A percentile compares a stretch with the other conserved stretches of the same genome.
Evolutionary conservation across 2,329 filamentous ascomycete genomes (phyloP).

Genomic region (Cordyceps farinosa): DNA sequence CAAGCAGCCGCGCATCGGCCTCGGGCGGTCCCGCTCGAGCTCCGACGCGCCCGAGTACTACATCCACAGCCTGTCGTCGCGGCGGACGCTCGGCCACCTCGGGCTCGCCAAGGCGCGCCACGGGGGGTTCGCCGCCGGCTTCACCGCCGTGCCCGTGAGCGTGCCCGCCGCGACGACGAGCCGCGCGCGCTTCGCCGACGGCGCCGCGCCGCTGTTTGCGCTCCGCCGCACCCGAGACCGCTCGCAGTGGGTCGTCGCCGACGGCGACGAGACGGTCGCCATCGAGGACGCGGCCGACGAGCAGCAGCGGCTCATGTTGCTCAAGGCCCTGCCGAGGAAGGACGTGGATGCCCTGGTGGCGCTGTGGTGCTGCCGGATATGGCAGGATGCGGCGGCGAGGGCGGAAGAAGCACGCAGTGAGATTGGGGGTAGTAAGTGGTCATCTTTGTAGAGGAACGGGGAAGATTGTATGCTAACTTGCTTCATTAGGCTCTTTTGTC

Average conservation of each 20-base stretch:
- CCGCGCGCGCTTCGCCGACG: background rate
- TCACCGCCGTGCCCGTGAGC: background rate
- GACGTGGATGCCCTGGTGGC: slow-evolving; percentile 12
- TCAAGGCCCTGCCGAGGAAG: background rate
- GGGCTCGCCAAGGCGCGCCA: background rate
- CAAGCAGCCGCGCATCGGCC: slow-evolving; percentile 7
- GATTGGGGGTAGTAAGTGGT: slow-evolving; percentile 1
- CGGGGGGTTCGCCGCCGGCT: slow-evolving; percentile 3
- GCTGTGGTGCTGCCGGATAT: slow-evolving; percentile 8
- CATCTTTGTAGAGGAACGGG: too few relatives aligned
- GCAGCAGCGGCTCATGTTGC: background rate
- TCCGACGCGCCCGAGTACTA: slow-evolving; percentile 10
- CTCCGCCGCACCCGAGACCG: background rate
- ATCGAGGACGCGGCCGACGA: slow-evolving; percentile 1
- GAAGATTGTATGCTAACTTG: background rate
- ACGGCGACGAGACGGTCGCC: background rate
- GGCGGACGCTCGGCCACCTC: slow-evolving; percentile 9
- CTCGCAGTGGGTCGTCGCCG: background rate
- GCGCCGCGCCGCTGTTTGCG: background rate
- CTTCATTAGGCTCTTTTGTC: background rate
- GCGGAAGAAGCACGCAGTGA: background rate
- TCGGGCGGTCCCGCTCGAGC: background rate
- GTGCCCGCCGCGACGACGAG: background rate
- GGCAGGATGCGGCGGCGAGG: slow-evolving; percentile 1
- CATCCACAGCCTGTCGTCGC: slow-evolving; percentile 9